These are phyloP conservation scores for Mycena polygramma DNA, from an alignment of 768 basidiomycete species.

Conservation along the genomic window DNA sequence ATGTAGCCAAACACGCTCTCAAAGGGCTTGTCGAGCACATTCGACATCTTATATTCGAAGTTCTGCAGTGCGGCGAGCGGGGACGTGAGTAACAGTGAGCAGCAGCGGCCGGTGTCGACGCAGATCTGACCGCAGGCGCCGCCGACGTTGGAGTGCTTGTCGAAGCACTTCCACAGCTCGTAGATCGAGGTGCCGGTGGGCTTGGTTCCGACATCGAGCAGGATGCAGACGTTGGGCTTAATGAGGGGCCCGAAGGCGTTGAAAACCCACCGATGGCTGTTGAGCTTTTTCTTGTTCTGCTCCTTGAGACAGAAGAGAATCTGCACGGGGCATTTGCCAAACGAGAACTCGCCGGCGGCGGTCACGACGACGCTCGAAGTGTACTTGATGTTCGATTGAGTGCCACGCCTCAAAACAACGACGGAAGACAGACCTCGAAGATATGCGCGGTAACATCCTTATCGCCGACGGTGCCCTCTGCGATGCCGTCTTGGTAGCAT, in stretches of 20 bases:
- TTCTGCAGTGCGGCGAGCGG: constrained; percentile 95
- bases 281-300: constrained; percentile 97
- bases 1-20: constrained; percentile 94
- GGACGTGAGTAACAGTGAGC: constrained; percentile 78
- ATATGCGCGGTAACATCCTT: constrained; percentile 96
- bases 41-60: constrained; percentile 98
- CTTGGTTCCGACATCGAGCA: constrained; percentile 96
- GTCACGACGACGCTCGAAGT: constrained; percentile 85
- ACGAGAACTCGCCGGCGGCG: constrained; percentile 83
- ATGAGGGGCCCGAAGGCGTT: constrained; percentile 93
- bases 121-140: constrained; percentile 97
- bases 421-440: constrained; percentile 71
- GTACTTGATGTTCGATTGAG: constrained; percentile 55
- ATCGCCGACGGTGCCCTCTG: constrained; percentile 88
- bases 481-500: constrained; percentile 89
- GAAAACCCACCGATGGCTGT: constrained; percentile 98
- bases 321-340: constrained; percentile 85
- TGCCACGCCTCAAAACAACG: not conserved
- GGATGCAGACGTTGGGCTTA: constrained; percentile 89
- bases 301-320: constrained; percentile 94
- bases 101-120: constrained; percentile 85
- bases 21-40: constrained; percentile 95
- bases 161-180: constrained; percentile 97
- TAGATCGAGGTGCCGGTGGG: constrained; percentile 96
- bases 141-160: constrained; percentile 87